Evolutionary conservation across 257 asterid genomes (phyloP), one percentile per base, ranked within the genome.

Genomic region (Solanum rostratum): DNA sequence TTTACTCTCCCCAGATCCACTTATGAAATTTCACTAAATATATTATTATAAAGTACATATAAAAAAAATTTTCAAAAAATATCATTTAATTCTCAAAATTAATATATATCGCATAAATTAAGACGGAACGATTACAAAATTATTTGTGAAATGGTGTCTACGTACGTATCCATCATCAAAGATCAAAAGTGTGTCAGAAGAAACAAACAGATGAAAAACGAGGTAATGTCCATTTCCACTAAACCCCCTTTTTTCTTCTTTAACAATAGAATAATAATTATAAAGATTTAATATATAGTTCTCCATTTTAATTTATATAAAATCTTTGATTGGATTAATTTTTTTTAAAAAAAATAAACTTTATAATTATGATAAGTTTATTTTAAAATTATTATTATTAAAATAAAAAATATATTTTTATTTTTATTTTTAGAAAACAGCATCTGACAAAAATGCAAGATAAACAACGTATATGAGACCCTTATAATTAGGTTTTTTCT

Each of bases 151-250:
- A 88, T 85, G 93, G 87, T 88, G 90, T 91, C 88, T 20, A 60
- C 7, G 13, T 20, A 81, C 7, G 13, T 57, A 81, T 81, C 84
- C 16, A 81, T 81, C 76, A 65, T n/a, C 55, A 80, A 41, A 59
- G 57, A 87, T 88, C 93, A 91, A 91, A 86, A 87, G 87, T 85
- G 91, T 93, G 97, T 91, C 97, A 93, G 97, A 92, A 91, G 90
- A 90, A 86, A 81, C 88, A 82, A 90, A 91, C 94, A 91, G 90
- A 88, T 93, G 91, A 90, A 92, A 90, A 93, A 93, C 95, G 93
- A 95, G 99, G 99, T 86, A 93, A 92, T 90, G 97, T 96, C 99
- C 89, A 88, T 92, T 88, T 96, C 96, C 87, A 88, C 92, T 82
- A 88, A 87, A 87, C 10, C 43, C 5, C 52, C 45, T 11, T 59